Conservation (phyloP, 768 basidiomycete species). For the Melanogaster broomeanus region DNA sequence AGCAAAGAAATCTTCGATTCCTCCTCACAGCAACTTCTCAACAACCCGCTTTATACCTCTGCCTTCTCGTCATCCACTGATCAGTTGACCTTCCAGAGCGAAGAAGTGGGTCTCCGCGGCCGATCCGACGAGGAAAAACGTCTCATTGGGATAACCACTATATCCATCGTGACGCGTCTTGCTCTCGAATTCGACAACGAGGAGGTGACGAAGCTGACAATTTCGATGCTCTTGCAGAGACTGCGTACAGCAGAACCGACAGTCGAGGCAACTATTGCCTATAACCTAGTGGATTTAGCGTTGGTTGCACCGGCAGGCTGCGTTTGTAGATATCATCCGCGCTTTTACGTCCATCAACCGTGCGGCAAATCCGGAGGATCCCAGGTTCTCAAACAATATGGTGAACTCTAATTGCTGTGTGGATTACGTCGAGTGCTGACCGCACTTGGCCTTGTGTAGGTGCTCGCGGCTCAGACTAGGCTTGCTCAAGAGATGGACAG, state of each 20-base stretch:
- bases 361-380: constrained; percentile 86
- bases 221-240: constrained; percentile 91
- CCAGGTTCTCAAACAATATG: constrained; percentile 88
- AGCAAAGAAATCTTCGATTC: constrained; percentile 72
- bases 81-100: constrained; percentile 52
- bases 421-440: neutral
- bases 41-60: constrained; percentile 41
- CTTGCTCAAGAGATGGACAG: constrained; percentile 77
- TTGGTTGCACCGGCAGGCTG: constrained; percentile 70
- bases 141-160: constrained; percentile 85
- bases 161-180: constrained; percentile 85
- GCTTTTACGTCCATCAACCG: constrained; percentile 85
- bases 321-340: constrained; percentile 82
- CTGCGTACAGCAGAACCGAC: constrained; percentile 82
- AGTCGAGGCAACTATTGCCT: constrained; percentile 89
- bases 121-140: constrained; percentile 83
- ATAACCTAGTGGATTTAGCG: constrained; percentile 89
- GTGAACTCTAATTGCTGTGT: constrained; percentile 38
- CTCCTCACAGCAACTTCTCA: constrained; percentile 44
- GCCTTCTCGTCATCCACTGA: constrained; percentile 39
- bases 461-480: constrained; percentile 88
- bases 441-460: constrained; percentile 39
- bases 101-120: constrained; percentile 64
- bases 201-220: constrained; percentile 86
- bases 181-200: constrained; percentile 86